Conservation (phyloP, 2,329 filamentous ascomycete species). For the Cercospora sojina region DNA sequence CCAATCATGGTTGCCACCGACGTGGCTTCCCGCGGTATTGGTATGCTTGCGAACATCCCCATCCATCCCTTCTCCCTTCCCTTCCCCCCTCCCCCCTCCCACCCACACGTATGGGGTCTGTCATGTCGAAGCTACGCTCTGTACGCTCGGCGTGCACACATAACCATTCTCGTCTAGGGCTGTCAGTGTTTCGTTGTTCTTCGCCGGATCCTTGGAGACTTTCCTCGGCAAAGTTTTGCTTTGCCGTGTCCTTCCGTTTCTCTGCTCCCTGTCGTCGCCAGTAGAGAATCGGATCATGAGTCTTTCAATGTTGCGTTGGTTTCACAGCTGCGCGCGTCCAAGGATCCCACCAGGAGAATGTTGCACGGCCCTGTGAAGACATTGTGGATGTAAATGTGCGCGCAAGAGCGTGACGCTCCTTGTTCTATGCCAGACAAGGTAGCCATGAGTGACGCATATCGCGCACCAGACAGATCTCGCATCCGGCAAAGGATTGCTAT, state of each 20-base stretch:
- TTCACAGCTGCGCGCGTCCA: conserved; percentile 69
- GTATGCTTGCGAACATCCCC: conserved; percentile 74
- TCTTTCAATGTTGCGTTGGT: conserved; percentile 59
- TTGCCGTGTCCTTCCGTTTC: conserved; percentile 68
- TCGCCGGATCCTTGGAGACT: conserved; percentile 85
- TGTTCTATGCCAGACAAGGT: conserved; percentile 26
- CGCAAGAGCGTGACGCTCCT: conserved; percentile 31
- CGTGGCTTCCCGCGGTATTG: conserved; percentile 99
- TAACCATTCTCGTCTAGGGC: conserved; percentile 80
- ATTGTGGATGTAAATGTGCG: conserved; percentile 42
- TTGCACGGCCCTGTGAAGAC: conserved; percentile 49
- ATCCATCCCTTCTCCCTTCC: conserved; percentile 38
- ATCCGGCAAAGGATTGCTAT: conserved; percentile 56
- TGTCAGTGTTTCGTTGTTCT: conserved; percentile 80
- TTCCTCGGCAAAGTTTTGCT: conserved; percentile 33
- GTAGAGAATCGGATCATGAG: conserved; percentile 66
- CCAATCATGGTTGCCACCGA: conserved; percentile 99
- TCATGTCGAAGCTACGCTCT: conserved; percentile 75
- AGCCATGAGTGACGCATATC: conserved; percentile 34
- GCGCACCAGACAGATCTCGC: conserved; percentile 40
- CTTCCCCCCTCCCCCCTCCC: conserved; percentile 26
- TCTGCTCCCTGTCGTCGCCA: conserved; percentile 71
- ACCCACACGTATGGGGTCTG: conserved; percentile 59
- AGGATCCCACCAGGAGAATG: conserved; percentile 64
- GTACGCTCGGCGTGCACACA: conserved; percentile 81